A percentile compares a stretch with the other conserved stretches of the same genome.
phyloP scores from a whole-genome alignment of 2,329 filamentous ascomycete species.

The Fusarium sp. region DNA sequence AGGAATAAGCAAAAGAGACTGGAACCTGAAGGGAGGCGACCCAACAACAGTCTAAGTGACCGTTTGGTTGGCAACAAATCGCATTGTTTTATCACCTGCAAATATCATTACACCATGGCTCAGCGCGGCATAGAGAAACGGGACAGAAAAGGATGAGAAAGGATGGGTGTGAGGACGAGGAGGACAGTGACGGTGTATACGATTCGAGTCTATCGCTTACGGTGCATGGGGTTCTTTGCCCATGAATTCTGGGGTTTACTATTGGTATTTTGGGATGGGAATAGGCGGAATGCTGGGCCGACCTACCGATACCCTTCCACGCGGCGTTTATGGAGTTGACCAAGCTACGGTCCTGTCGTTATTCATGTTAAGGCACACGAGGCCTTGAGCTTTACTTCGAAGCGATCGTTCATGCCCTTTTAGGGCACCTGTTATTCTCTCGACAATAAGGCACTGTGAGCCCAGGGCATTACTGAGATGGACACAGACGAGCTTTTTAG shows the following conservation, averaged over 20 bases:
- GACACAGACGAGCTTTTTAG: not conserved
- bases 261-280: constrained; percentile 33
- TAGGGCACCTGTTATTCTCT: constrained; percentile 13
- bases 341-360: constrained; percentile 25
- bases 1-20: not conserved
- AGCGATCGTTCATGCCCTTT: constrained; percentile 35
- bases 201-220: constrained; percentile 46
- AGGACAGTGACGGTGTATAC: constrained; percentile 43
- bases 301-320: constrained; percentile 46
- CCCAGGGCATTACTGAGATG: not conserved
- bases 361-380: constrained; percentile 18
- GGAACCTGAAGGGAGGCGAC: constrained; percentile 10
- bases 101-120: constrained; percentile 42
- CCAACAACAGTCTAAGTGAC: constrained; percentile 7
- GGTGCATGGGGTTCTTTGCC: constrained; percentile 34
- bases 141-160: constrained; percentile 40
- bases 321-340: constrained; percentile 41
- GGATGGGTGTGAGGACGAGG: constrained; percentile 26
- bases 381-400: constrained; percentile 31
- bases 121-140: constrained; percentile 45
- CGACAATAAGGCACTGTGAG: constrained; percentile 23
- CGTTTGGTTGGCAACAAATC: constrained; percentile 29
- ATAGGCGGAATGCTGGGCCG: constrained; percentile 36
- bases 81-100: constrained; percentile 36
- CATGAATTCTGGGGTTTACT: constrained; percentile 34